Evolutionary conservation across 2,329 filamentous ascomycete genomes (phyloP), one percentile per base, ranked within the genome.

Genomic region (Claviceps capensis): DNA sequence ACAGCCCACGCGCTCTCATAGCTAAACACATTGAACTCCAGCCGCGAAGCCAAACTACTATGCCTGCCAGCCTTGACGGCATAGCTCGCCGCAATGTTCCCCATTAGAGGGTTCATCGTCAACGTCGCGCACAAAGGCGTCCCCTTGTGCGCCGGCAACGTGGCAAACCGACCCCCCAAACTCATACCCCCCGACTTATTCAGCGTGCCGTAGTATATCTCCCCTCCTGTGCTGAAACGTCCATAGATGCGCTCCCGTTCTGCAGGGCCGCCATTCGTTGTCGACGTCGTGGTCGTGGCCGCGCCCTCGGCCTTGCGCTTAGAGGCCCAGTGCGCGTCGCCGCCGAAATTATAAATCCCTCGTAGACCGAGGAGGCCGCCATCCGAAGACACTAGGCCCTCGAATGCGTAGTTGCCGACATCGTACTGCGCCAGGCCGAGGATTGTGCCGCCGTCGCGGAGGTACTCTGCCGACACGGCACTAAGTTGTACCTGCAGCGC

Each of bases 1-100:
- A 97, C 78, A 26, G 89, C 84, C 74, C 95, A 85, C 53, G 93
- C 86, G 63, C 88, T 95, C 72, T 98, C 93, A 72, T 96, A 98
- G 65, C 88, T 95, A 69, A 96, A 97, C 48, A 96, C 86, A 62
- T 98, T 98, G 70, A 98, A 98, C 63, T 94, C 89, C 70, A 97
- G 91, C 48, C 86, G 82, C 22, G 89, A 94, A 57, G 89, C 93
- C 48, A 98, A 77, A 11, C 88, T 86, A 59, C 95, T 80, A 61
- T 88, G 82, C 37, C 79, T 79, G 3, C 88, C 88, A 2, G 91
- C 91, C 62, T 88, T 85, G 47, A 97, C 87, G 0, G 93, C 87
- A 65, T 98, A 98, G 16, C 83, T 95, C 38, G 89, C 88, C 53
- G 86, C 90, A 54, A 98, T 76, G 63, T 88, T 95, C 17, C 93